phyloP scores from a whole-genome alignment of 75 land plant species.

The Pinus tabuliformis region DNA sequence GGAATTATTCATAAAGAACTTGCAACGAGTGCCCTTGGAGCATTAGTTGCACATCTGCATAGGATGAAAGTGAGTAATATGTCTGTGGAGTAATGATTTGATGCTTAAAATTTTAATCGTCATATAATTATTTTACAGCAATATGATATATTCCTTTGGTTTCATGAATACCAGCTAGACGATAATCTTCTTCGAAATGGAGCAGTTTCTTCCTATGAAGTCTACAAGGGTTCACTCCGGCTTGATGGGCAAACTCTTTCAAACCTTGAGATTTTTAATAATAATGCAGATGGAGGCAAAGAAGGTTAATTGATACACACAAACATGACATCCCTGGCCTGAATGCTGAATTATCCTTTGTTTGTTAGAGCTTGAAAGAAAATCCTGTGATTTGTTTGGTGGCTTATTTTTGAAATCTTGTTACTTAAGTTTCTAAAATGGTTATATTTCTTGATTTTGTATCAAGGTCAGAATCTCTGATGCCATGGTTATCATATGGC shows the following conservation, averaged over 20 bases:
- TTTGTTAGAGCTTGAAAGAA: background rate
- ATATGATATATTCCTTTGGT: background rate
- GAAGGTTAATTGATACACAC: slow-evolving; percentile 44
- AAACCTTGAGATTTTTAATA: slow-evolving; percentile 88
- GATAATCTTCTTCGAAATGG: slow-evolving; percentile 63
- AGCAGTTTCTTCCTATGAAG: slow-evolving; percentile 68
- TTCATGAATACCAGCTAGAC: slow-evolving; percentile 45
- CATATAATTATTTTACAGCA: background rate
- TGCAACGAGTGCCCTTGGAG: slow-evolving; percentile 73
- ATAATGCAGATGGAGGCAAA: slow-evolving; percentile 79
- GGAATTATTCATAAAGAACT: slow-evolving; percentile 27
- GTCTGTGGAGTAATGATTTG: background rate
- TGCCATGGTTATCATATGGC: slow-evolving; percentile 8
- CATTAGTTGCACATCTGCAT: slow-evolving; percentile 62
- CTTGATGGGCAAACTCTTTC: slow-evolving; percentile 89
- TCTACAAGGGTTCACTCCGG: slow-evolving; percentile 69
- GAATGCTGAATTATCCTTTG: background rate
- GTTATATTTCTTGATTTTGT: background rate
- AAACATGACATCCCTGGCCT: background rate
- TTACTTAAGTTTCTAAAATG: background rate
- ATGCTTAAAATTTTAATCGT: background rate
- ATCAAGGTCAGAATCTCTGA: background rate
- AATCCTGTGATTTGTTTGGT: background rate
- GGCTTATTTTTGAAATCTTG: background rate
- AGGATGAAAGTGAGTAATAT: slow-evolving; percentile 60